Evolutionary conservation across 1,284 basidiomycete species (phyloP), one percentile per base, ranked within the genome.

Genomic region (Psilocybe mexicana): DNA sequence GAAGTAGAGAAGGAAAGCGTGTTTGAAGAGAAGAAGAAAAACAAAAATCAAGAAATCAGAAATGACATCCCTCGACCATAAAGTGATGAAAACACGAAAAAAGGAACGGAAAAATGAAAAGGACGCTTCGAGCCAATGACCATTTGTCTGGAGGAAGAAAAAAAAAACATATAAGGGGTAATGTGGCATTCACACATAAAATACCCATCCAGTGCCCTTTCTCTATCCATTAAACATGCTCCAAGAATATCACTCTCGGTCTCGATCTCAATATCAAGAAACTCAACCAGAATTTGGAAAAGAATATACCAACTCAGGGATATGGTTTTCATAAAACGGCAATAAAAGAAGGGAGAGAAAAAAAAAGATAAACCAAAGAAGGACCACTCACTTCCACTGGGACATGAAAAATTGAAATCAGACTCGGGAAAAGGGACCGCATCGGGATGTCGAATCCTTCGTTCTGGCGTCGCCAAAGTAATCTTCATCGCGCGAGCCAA

Each of bases 331-430:
- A 44, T 2, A n/a, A 12, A 42, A 50, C 8, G 28, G n/a, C 18
- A 18, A 23, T 18, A n/a, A 30, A 49, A 23, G 25, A 12, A 35
- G 14, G 25, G 48, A 24, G 33, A 35, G 43, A 49, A 43, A 52
- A 47, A 23, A 28, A 57, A 56, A 48, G 24, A 25, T 26, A 43
- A 58, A 54, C 56, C 54, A 52, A n/a, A 36, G 46, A 43, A 62
- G 70, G 30, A 33, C 62, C 64, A 89, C 90, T 86, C 77, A 92
- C 90, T 87, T 63, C 81, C 76, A 72, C 83, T 86, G 56, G 78
- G 75, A 70, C 77, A 85, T 51, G 74, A 70, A 71, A 88, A 90
- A 42, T 76, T 76, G 69, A 92, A 92, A 35, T 77, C 74, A 61
- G 69, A 59, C 52, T 72, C 65, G 25, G 86, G 81, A 63, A 85